These are phyloP conservation scores for Lanmaoa pseudosensibilis DNA, from an alignment of 768 basidiomycete genomes.

Conservation along the genomic window DNA sequence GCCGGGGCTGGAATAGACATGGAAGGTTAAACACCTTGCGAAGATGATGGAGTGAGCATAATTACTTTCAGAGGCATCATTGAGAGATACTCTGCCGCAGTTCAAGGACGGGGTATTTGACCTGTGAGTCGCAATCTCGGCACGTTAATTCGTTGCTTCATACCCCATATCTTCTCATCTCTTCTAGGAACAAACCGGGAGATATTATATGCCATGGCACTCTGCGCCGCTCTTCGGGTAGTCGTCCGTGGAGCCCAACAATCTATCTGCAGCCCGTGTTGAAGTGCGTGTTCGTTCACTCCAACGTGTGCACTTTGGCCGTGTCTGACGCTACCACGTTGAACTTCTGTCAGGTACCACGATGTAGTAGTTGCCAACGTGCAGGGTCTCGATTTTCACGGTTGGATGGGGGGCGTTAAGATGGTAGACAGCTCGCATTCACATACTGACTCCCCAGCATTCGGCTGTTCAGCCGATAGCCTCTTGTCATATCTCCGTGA, in stretches of 20 bases:
- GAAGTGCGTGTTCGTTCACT: background rate
- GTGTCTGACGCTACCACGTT: background rate
- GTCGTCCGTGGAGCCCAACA: background rate
- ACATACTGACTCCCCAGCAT: too few species aligned
- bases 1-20: background rate
- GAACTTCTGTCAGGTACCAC: background rate
- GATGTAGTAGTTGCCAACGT: background rate
- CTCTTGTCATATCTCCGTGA: background rate
- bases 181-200: background rate
- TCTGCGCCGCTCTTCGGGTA: too few species aligned
- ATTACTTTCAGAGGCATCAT: background rate
- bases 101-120: background rate
- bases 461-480: too few species aligned
- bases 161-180: background rate
- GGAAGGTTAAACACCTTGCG: background rate
- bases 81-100: background rate
- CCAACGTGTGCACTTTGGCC: background rate
- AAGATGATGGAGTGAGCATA: background rate
- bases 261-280: background rate
- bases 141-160: background rate
- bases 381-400: background rate
- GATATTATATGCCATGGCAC: background rate
- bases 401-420: background rate
- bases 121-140: background rate
- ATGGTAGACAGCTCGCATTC: background rate